Conservation (phyloP, 2,329 filamentous ascomycete species). For the Lachnellula arida region DNA sequence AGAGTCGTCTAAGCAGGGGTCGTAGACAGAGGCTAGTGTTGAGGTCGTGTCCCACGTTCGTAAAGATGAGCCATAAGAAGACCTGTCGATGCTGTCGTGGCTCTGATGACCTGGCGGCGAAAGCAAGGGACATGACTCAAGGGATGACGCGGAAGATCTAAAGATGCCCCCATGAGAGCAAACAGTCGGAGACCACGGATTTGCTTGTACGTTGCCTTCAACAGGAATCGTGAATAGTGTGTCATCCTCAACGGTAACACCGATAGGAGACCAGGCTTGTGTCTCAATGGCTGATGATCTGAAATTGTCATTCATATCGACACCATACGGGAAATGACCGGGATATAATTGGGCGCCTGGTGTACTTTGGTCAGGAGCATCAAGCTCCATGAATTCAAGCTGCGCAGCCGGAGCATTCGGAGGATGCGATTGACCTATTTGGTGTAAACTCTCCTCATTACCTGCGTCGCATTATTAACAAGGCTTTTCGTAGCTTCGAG, state of each 20-base stretch:
- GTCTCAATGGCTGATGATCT: neutral
- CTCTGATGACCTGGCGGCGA: conserved; percentile 6
- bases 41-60: conserved; percentile 17
- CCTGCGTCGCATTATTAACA: neutral
- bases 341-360: neutral
- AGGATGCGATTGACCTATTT: neutral
- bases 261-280: neutral
- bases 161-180: neutral
- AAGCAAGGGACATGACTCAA: conserved; percentile 8
- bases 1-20: conserved; percentile 1
- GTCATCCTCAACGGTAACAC: neutral
- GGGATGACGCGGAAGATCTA: conserved; percentile 1
- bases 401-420: neutral
- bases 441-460: neutral
- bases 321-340: neutral
- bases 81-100: conserved; percentile 1
- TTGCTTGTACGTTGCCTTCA: neutral
- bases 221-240: neutral
- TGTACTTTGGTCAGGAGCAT: neutral
- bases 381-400: neutral
- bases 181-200: conserved; percentile 1
- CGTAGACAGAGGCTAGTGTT: conserved; percentile 8
- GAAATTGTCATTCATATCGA: neutral
- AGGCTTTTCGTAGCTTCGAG: neutral
- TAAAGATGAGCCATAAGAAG: conserved; percentile 13